Conservation (phyloP, 2,329 filamentous ascomycete genomes). For the Arthrobotrys musiformis region DNA sequence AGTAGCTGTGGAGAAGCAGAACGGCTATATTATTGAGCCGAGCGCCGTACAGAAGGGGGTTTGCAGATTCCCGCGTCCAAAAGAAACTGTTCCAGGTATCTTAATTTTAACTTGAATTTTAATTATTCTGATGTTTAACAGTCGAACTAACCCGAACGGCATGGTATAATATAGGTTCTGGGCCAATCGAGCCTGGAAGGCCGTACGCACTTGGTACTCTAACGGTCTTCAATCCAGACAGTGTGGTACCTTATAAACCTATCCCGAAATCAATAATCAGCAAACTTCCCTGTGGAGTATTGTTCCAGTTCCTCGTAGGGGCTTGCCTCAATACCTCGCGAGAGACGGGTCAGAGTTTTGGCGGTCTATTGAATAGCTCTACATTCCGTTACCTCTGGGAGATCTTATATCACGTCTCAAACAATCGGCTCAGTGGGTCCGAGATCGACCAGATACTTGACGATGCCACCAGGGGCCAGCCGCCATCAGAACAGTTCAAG, state of each 20-base stretch:
- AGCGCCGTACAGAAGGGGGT: constrained; percentile 10
- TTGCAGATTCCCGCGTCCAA: background rate
- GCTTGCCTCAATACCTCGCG: background rate
- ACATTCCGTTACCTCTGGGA: background rate
- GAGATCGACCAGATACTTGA: background rate
- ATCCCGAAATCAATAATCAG: background rate
- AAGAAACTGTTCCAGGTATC: constrained; percentile 13
- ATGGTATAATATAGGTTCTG: background rate
- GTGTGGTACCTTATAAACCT: background rate
- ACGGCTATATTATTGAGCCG: background rate
- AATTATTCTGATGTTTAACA: too few species aligned
- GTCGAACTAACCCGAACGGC: too few species aligned
- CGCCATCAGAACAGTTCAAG: background rate
- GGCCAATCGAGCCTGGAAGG: background rate
- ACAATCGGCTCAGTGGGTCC: background rate
- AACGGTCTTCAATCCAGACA: background rate
- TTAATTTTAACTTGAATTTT: background rate
- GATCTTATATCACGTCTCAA: constrained; percentile 1
- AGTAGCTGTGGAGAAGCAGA: constrained; percentile 1
- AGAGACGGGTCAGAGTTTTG: background rate
- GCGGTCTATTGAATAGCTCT: background rate
- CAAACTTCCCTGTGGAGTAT: background rate
- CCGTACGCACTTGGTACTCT: background rate
- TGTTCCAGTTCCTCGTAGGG: background rate
- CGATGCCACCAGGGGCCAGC: background rate